Percentiles rank a stretch among this genome's conserved stretches.
Conservation (phyloP, 2,329 filamentous ascomycete species). For the Colletotrichum musicola region DNA sequence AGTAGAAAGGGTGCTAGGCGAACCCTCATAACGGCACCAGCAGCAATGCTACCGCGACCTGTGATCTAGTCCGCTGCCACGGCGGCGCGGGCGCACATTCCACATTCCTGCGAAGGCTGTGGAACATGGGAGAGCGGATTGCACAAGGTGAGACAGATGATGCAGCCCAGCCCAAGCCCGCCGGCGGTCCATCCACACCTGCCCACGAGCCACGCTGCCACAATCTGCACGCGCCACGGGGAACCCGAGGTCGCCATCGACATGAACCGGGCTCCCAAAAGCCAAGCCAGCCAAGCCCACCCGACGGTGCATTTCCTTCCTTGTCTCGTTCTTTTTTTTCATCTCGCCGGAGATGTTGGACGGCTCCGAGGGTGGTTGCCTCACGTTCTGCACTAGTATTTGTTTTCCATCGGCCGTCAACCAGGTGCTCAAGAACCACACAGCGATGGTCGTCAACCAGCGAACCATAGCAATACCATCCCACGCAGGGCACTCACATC, state of each 20-base stretch:
- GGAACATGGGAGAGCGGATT: slow-evolving; percentile 36
- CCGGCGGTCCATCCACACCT: slow-evolving; percentile 26
- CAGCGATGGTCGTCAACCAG: not conserved
- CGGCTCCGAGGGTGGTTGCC: slow-evolving; percentile 4
- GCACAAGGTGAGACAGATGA: slow-evolving; percentile 36
- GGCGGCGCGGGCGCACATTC: slow-evolving; percentile 32
- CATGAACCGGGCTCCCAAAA: slow-evolving; percentile 21
- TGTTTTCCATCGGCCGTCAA: not conserved
- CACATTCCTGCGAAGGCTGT: slow-evolving; percentile 29
- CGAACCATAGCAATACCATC: not conserved
- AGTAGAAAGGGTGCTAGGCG: not conserved
- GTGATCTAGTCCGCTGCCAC: not conserved
- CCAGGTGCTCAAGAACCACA: not conserved
- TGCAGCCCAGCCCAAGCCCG: slow-evolving; percentile 34
- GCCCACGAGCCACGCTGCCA: slow-evolving; percentile 27
- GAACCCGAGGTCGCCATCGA: slow-evolving; percentile 33
- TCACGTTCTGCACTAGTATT: not conserved
- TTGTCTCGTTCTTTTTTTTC: slow-evolving; percentile 7
- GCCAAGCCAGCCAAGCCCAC: slow-evolving; percentile 31
- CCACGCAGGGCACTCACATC: too few relatives aligned
- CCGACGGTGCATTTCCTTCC: slow-evolving; percentile 8
- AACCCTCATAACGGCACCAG: not conserved
- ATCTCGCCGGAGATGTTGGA: slow-evolving; percentile 9
- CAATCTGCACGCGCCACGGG: slow-evolving; percentile 36
- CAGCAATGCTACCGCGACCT: slow-evolving; percentile 4